A percentile compares a stretch with the other conserved stretches of the same genome.
These are phyloP conservation scores for Triticum turgidum DNA, from an alignment of 176 grass and related monocot species.

Conservation along the genomic window DNA sequence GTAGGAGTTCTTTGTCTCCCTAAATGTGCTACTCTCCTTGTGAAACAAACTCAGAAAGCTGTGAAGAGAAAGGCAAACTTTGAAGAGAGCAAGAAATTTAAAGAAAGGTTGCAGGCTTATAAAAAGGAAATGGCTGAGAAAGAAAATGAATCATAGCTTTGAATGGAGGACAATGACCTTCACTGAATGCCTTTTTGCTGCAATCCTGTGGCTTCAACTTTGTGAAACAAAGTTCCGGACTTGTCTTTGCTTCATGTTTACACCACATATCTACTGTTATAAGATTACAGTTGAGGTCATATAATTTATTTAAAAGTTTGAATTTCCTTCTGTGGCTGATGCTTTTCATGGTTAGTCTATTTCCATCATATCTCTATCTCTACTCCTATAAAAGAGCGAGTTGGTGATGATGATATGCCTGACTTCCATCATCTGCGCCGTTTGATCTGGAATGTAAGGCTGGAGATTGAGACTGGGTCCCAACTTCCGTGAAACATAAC, in stretches of 20 bases:
- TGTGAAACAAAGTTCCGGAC: not conserved
- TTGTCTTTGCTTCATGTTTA: not conserved
- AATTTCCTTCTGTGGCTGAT: not conserved
- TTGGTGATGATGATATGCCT: too few species aligned
- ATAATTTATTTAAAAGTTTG: not conserved
- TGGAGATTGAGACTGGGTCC: too few species aligned
- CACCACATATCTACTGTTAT: not conserved
- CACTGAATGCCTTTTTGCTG: slow-evolving; percentile 2
- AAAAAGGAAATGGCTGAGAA: slow-evolving; percentile 72
- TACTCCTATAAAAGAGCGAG: too few species aligned
- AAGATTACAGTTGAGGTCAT: slow-evolving; percentile 2
- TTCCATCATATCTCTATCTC: not conserved
- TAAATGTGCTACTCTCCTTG: slow-evolving; percentile 14
- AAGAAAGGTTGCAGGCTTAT: slow-evolving; percentile 77
- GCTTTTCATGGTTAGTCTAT: not conserved
- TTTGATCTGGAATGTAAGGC: too few species aligned
- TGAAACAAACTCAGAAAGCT: slow-evolving; percentile 68
- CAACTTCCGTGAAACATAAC: too few species aligned
- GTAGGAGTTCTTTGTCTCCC: not conserved
- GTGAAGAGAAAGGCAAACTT: slow-evolving; percentile 86
- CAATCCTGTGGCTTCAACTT: not conserved
- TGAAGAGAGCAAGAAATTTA: slow-evolving; percentile 86
- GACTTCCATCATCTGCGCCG: too few species aligned
- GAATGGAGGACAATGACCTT: not conserved
- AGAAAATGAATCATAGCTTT: slow-evolving; percentile 31